Conservation (phyloP, 768 basidiomycete species). For the Mrakia blollopis region DNA sequence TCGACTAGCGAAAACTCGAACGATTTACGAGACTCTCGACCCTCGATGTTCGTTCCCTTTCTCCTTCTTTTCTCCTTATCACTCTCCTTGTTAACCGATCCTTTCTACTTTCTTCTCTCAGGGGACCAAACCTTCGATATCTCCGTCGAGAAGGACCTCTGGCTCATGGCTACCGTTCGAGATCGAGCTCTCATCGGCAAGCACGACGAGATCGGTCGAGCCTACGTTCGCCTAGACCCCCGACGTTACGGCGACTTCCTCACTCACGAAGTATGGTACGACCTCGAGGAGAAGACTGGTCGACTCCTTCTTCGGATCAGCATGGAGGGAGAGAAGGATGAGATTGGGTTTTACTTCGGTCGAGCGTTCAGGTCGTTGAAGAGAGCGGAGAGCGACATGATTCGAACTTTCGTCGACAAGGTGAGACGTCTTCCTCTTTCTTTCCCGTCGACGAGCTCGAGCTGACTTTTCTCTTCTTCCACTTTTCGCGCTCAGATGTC, state of each 20-base stretch:
- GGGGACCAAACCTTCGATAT: conserved; percentile 98
- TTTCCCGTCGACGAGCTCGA: neutral
- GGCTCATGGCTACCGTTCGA: conserved; percentile 93
- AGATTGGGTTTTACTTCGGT: conserved; percentile 95
- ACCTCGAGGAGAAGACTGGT: conserved; percentile 69
- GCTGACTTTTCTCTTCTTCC: neutral
- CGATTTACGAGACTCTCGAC: conserved; percentile 81
- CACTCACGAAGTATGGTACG: conserved; percentile 86
- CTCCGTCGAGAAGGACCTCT: conserved; percentile 85
- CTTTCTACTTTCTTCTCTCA: conserved; percentile 40
- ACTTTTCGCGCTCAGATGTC: conserved; percentile 62
- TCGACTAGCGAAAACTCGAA: conserved; percentile 87
- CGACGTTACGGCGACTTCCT: conserved; percentile 80
- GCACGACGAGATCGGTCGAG: conserved; percentile 78
- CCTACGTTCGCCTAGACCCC: conserved; percentile 88
- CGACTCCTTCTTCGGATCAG: conserved; percentile 80
- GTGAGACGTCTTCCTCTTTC: conserved; percentile 47
- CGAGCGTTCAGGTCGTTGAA: conserved; percentile 90
- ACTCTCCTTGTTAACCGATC: conserved; percentile 1
- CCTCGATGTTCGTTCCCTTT: conserved; percentile 69
- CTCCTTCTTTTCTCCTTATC: conserved; percentile 24
- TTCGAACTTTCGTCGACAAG: conserved; percentile 94
- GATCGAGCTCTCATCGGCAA: conserved; percentile 87
- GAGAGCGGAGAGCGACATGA: conserved; percentile 90
- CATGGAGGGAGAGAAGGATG: conserved; percentile 99